phyloP scores from a whole-genome alignment of 192 early-diverging fungal genomes.

The Gryganskiella cystojenkinii region DNA sequence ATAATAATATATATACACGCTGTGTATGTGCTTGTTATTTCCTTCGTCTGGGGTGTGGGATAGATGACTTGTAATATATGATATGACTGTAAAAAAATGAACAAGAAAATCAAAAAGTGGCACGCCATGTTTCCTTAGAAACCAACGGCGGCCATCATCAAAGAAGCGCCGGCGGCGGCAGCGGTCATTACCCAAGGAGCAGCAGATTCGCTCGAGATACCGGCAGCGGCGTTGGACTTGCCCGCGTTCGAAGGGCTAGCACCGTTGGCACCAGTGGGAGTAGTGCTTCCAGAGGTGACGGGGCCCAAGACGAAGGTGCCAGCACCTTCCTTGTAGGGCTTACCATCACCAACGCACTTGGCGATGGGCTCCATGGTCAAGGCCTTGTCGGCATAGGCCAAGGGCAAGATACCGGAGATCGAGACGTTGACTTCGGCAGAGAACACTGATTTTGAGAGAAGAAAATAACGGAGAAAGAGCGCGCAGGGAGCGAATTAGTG shows the following conservation, averaged over 20 bases:
- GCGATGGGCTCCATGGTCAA: constrained; percentile 7
- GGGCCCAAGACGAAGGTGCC: constrained; percentile 9
- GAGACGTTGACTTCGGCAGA: constrained; percentile 53
- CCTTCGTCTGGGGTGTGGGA: no score
- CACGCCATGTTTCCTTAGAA: neutral
- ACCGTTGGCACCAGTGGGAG: neutral
- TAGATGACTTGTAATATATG: no score
- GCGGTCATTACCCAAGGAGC: neutral
- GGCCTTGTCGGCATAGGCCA: constrained; percentile 1
- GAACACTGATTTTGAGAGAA: constrained; percentile 15
- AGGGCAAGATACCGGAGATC: constrained; percentile 2
- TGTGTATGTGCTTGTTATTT: no score
- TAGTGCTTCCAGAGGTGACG: constrained; percentile 5
- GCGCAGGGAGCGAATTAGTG: no score
- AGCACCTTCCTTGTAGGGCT: constrained; percentile 12
- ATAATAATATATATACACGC: no score
- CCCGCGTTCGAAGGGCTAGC: neutral
- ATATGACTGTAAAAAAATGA: neutral
- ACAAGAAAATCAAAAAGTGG: neutral
- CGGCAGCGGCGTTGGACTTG: neutral
- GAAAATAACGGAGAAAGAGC: neutral
- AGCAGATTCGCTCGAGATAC: neutral
- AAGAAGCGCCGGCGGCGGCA: neutral
- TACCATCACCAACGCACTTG: constrained; percentile 11
- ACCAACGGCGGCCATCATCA: constrained; percentile 7